These are phyloP conservation scores for Ophiognomonia clavigignenti-juglandacearum DNA, from an alignment of 2,329 filamentous ascomycete species.

Conservation along the genomic window DNA sequence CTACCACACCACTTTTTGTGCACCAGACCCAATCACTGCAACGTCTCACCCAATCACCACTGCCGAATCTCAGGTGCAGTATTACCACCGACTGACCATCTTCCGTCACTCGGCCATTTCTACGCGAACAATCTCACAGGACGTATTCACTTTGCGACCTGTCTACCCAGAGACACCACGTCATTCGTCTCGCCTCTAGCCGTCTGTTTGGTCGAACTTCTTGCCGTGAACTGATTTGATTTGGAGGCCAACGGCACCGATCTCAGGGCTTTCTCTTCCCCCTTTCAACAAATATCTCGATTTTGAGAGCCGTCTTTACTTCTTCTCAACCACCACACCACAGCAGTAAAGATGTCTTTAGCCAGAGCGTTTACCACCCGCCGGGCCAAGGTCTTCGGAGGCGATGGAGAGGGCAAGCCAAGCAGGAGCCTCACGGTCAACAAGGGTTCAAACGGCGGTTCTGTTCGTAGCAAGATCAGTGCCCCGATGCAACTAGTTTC, in stretches of 20 bases:
- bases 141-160: conserved; percentile 6
- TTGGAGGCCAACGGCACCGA: neutral
- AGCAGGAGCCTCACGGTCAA: too few species aligned
- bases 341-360: conserved; percentile 33
- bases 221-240: neutral
- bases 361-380: conserved; percentile 69
- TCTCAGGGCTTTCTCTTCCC: neutral
- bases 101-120: neutral
- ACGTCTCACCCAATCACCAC: conserved; percentile 6
- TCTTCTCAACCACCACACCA: neutral
- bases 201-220: neutral
- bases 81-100: conserved; percentile 8
- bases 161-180: conserved; percentile 7
- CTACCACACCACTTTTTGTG: conserved; percentile 1
- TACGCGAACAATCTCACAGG: neutral
- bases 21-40: conserved; percentile 10
- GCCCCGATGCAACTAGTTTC: conserved; percentile 82
- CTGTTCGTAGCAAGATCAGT: conserved; percentile 72
- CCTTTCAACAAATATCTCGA: neutral
- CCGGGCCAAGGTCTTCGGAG: conserved; percentile 50
- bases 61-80: conserved; percentile 6
- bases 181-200: neutral
- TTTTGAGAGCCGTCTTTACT: neutral
- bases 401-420: conserved; percentile 32
- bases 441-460: conserved; percentile 40